Evolutionary conservation across 2,329 filamentous ascomycete genomes (phyloP), one percentile per base, ranked within the genome.

Genomic region (Aspergillus candidus): DNA sequence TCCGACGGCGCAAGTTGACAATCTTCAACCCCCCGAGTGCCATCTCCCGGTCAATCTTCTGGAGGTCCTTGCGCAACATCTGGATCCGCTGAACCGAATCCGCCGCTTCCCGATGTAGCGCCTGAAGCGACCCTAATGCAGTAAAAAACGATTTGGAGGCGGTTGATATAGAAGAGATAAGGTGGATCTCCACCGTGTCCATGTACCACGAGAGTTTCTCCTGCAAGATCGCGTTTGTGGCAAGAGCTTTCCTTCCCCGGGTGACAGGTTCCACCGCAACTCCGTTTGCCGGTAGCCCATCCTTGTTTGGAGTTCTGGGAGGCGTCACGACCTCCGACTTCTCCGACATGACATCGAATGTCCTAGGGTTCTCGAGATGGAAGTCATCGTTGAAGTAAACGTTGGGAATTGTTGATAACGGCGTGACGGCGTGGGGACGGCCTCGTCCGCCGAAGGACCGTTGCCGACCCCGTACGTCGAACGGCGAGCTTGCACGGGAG

Each of bases 141-240:
- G 89, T 90, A 59, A 98, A 98, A 66, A 98, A 98, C 0, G 91
- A 95, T 1, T 88, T 89, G 0, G 93, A 97, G 1, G 93, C 93
- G 0, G 87, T 89, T 2, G 91, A 97, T 50, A 98, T 98, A 0
- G 90, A 95, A 29, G 88, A 88, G 56, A 98, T 96, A 6, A 98
- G 74, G 63, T 98, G 93, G 43, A 98, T 88, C 63, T 98, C 93
- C 15, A 98, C 89, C 0, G 93, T 98, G 63, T 98, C 93, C 89
- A 98, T 95, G 65, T 98, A 98, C 93, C 93, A 98, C 0, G 93
- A 97, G 11, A 98, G 74, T 67, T 98, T 98, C 67, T 98, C 93
- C 63, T 98, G 93, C 31, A 98, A 67, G 46, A 98, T 98, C 0
- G 93, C 93, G 67, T 98, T 98, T 0, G 90, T 96, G 6, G 91